A percentile compares a stretch with the other conserved stretches of the same genome.
Conservation (phyloP, 1,284 basidiomycete species). For the Stereum hirsutum region DNA sequence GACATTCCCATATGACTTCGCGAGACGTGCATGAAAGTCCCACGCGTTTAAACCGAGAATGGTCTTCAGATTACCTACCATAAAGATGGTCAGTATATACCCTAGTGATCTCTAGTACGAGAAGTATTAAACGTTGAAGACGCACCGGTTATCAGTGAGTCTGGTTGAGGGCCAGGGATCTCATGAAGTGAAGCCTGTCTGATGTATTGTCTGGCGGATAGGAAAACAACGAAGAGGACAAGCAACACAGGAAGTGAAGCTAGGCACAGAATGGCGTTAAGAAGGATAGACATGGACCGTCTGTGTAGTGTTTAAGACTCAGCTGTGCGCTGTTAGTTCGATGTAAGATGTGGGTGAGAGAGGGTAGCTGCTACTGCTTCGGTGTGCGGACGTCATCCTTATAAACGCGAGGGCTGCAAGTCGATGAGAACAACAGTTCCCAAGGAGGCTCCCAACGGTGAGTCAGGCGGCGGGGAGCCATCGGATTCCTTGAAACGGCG, state of each 20-base stretch:
- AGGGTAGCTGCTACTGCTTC: no score
- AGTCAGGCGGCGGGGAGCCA: no score
- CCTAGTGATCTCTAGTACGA: neutral
- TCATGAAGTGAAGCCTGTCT: neutral
- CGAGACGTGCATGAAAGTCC: constrained; percentile 11
- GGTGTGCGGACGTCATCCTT: no score
- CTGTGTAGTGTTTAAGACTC: neutral
- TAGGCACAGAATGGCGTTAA: neutral
- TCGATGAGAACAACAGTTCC: no score
- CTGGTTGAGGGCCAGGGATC: neutral
- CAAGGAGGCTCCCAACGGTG: no score
- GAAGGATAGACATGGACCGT: neutral
- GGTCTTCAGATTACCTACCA: constrained; percentile 11
- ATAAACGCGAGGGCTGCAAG: no score
- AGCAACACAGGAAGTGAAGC: neutral
- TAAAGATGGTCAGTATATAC: neutral
- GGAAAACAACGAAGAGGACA: neutral
- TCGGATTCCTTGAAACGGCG: no score
- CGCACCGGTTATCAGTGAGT: neutral
- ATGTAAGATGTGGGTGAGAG: no score
- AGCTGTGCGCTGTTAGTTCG: no score
- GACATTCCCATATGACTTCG: constrained; percentile 13
- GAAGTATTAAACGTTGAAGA: neutral
- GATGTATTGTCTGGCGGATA: neutral
- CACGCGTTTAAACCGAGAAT: constrained; percentile 10